Evolutionary conservation across 208 protist species (phyloP).

Genomic region (Leishmania tropica): DNA sequence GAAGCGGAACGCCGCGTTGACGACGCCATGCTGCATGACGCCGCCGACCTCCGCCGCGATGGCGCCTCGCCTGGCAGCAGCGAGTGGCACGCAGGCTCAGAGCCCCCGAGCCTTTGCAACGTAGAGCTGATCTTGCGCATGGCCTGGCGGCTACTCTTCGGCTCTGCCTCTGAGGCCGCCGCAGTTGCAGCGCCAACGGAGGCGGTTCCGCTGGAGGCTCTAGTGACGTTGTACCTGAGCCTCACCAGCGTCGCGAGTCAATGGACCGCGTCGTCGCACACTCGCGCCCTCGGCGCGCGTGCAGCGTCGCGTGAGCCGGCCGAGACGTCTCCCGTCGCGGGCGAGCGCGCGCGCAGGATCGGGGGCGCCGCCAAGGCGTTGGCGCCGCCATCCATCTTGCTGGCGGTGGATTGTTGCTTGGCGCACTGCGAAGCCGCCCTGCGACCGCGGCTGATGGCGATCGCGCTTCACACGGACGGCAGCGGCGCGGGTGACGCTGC

Average conservation of each 20-base stretch:
- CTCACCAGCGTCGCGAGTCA: not conserved
- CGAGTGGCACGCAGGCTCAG: not conserved
- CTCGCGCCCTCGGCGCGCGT: not conserved
- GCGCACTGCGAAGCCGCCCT: slow-evolving; percentile 10
- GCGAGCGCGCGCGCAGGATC: not conserved
- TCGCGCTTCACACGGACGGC: not conserved
- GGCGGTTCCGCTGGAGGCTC: slow-evolving; percentile 20
- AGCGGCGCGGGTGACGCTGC: not conserved
- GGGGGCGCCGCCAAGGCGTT: not conserved
- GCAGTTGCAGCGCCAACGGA: not conserved
- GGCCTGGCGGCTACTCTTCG: slow-evolving; percentile 7
- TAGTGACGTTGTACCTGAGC: slow-evolving; percentile 22
- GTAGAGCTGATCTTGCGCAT: slow-evolving; percentile 2
- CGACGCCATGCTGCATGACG: not conserved
- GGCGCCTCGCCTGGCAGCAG: not conserved
- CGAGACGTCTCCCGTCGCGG: not conserved
- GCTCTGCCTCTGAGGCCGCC: not conserved
- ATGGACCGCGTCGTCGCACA: not conserved
- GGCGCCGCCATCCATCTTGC: not conserved
- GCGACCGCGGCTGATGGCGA: not conserved
- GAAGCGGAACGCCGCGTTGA: slow-evolving; percentile 6
- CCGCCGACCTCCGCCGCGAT: not conserved
- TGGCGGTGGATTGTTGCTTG: slow-evolving; percentile 1
- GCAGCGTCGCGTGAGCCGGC: not conserved
- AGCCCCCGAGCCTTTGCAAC: not conserved